These are phyloP conservation scores for Pseudopyrenochaeta lycopersici DNA, from an alignment of 2,329 filamentous ascomycete genomes.

Conservation along the genomic window DNA sequence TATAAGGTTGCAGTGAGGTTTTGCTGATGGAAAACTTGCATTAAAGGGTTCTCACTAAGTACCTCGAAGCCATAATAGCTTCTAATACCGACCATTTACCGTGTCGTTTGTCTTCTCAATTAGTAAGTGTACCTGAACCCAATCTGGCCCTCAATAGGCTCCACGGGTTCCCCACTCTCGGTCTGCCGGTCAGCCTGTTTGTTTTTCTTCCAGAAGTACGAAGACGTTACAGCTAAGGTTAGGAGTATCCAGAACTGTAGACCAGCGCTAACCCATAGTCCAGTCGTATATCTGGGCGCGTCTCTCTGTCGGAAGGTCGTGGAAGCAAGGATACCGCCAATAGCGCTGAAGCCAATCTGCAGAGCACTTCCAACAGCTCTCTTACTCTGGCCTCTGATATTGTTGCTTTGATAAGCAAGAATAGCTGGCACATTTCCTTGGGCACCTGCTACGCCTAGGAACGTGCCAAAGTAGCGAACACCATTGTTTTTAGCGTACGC, in stretches of 20 bases:
- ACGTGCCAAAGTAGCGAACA: slow-evolving; percentile 45
- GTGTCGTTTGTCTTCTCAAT: not conserved
- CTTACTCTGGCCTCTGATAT: slow-evolving; percentile 42
- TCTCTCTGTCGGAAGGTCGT: slow-evolving; percentile 45
- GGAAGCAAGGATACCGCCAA: slow-evolving; percentile 43
- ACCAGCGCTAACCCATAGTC: slow-evolving; percentile 25
- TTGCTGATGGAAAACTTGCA: too few relatives aligned
- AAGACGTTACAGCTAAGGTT: not conserved
- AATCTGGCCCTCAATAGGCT: not conserved
- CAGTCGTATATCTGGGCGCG: slow-evolving; percentile 36
- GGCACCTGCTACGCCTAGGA: slow-evolving; percentile 41
- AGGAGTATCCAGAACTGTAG: not conserved
- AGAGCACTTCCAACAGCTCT: slow-evolving; percentile 39
- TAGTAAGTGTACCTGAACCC: not conserved
- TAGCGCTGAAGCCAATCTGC: slow-evolving; percentile 43
- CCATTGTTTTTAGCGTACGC: slow-evolving; percentile 30
- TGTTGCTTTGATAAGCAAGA: slow-evolving; percentile 43
- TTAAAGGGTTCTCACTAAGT: too few relatives aligned
- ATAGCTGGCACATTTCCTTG: slow-evolving; percentile 43
- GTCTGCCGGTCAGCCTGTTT: not conserved
- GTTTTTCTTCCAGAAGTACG: not conserved
- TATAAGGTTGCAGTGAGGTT: too few relatives aligned
- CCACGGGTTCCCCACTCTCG: not conserved
- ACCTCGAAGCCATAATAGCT: too few relatives aligned
- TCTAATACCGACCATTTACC: too few relatives aligned